phyloP scores from a whole-genome alignment of 2,329 filamentous ascomycete genomes.

The Cladorrhinum sp. region DNA sequence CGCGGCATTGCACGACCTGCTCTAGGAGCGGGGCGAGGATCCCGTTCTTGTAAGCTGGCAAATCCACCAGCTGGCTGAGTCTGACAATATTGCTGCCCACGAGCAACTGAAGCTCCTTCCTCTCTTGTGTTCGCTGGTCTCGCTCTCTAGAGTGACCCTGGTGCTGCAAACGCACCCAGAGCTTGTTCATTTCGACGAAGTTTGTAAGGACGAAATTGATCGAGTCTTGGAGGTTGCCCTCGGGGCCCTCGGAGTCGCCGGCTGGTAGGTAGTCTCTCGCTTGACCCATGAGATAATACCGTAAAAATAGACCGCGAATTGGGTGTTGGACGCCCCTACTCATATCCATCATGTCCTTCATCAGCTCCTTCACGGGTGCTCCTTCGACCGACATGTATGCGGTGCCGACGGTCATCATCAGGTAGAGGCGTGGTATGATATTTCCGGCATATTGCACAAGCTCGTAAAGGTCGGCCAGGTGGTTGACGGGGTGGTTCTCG shows the following conservation, averaged over 20 bases:
- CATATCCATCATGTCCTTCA: conserved; percentile 99
- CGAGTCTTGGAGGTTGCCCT: conserved; percentile 93
- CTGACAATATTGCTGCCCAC: conserved; percentile 96
- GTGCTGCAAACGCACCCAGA: conserved; percentile 96
- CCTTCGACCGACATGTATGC: conserved; percentile 99
- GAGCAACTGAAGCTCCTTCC: conserved; percentile 90
- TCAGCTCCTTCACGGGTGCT: conserved; percentile 97
- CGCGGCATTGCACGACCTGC: conserved; percentile 95
- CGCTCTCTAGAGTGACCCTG: conserved; percentile 94
- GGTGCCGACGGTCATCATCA: conserved; percentile 99
- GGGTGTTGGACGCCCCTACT: conserved; percentile 96
- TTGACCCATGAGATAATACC: conserved; percentile 95
- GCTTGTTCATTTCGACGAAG: conserved; percentile 99
- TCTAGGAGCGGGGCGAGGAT: conserved; percentile 88
- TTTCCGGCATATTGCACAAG: conserved; percentile 98
- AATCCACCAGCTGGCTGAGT: conserved; percentile 89
- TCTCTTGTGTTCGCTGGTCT: conserved; percentile 88
- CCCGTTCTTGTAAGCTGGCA: conserved; percentile 87
- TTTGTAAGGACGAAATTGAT: conserved; percentile 98
- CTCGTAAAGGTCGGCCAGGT: conserved; percentile 96
- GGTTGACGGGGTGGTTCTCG: conserved; percentile 96
- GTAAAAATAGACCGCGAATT: conserved; percentile 87
- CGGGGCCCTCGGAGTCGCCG: conserved; percentile 81
- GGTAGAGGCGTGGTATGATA: conserved; percentile 90
- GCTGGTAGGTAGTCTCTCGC: conserved; percentile 83